Conservation (phyloP, 208 protist genomes). For the Wallacemonas sp. region DNA sequence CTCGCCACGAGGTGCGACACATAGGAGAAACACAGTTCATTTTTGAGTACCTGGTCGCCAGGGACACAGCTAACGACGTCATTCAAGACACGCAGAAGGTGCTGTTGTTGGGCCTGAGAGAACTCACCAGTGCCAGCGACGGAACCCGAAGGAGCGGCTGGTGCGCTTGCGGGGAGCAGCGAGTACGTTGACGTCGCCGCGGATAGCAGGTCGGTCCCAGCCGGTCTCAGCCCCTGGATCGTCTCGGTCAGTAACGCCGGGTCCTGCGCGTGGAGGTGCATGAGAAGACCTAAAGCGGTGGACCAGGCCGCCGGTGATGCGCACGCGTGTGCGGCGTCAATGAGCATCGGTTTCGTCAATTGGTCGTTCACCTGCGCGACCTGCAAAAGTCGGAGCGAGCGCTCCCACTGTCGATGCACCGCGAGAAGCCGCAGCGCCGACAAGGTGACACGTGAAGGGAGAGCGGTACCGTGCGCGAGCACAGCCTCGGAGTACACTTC, state of each 20-base stretch:
- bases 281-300: conserved; percentile 52
- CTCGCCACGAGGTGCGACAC: conserved; percentile 74
- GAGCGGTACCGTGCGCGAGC: conserved; percentile 50
- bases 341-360: conserved; percentile 70
- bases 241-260: conserved; percentile 44
- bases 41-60: conserved; percentile 32
- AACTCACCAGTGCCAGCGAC: too few species aligned
- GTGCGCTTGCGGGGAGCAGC: conserved; percentile 12
- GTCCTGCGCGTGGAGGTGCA: conserved; percentile 56
- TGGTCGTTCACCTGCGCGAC: conserved; percentile 60
- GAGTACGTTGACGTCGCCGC: conserved; percentile 23
- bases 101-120: conserved; percentile 26
- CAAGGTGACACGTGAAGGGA: conserved; percentile 54
- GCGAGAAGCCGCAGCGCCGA: conserved; percentile 75
- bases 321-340: conserved; percentile 71
- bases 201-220: conserved; percentile 38
- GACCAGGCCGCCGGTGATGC: conserved; percentile 48
- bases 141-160: not conserved
- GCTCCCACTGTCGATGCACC: conserved; percentile 62
- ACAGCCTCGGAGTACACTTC: conserved; percentile 62
- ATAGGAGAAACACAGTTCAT: conserved; percentile 69
- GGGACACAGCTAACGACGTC: conserved; percentile 60
- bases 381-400: conserved; percentile 48
- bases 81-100: conserved; percentile 55
- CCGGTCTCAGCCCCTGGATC: conserved; percentile 69